These are phyloP conservation scores for Leptomonas pyrrhocoris DNA, from an alignment of 208 protist species.

Conservation along the genomic window DNA sequence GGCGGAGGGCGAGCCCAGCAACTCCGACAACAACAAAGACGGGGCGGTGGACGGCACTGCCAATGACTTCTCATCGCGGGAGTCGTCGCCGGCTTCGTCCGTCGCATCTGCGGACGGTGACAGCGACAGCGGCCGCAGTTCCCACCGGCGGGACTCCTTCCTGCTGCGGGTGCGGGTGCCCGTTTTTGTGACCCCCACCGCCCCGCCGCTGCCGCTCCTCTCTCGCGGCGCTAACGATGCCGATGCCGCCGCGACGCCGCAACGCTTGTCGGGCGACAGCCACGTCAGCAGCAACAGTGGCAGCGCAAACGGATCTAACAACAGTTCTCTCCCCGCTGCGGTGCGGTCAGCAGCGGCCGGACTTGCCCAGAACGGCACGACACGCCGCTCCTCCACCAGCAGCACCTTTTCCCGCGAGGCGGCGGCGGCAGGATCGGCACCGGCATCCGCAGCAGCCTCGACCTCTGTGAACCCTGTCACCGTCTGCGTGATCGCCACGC, in stretches of 20 bases:
- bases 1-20: too few relatives aligned
- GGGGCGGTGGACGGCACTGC: too few relatives aligned
- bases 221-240: not conserved
- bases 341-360: not conserved
- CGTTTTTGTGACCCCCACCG: constrained; percentile 16
- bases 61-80: too few relatives aligned
- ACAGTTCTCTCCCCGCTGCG: too few relatives aligned
- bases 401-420: not conserved
- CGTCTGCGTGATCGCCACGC: constrained; percentile 36
- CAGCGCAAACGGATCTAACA: too few relatives aligned
- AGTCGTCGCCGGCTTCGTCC: not conserved
- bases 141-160: constrained; percentile 12
- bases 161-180: constrained; percentile 29
- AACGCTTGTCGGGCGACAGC: not conserved
- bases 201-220: constrained; percentile 7
- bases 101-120: not conserved
- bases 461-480: not conserved
- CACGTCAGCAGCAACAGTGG: not conserved
- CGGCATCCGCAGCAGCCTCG: not conserved
- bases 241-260: not conserved
- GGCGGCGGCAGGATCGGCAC: not conserved
- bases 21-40: not conserved
- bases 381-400: not conserved
- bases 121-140: too few relatives aligned
- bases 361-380: not conserved